Conservation (phyloP, 331 rosid genomes). For the Rosa hybrid region DNA sequence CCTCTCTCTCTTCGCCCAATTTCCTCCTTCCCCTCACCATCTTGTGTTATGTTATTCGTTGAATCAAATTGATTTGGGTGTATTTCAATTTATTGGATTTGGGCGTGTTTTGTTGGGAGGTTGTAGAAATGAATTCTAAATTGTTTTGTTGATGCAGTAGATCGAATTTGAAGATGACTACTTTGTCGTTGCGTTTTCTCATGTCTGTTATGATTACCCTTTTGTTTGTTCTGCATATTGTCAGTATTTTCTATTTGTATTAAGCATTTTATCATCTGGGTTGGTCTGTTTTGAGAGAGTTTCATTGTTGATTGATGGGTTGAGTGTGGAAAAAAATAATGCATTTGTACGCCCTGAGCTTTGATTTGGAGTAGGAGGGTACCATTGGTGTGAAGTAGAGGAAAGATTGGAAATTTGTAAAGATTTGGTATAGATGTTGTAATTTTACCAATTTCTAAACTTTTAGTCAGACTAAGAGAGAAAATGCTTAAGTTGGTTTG, state of each 20-base stretch:
- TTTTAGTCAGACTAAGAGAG: not conserved
- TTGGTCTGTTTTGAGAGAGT: not conserved
- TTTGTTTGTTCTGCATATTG: constrained; percentile 5
- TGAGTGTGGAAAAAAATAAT: not conserved
- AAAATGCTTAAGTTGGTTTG: not conserved
- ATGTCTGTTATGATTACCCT: not conserved
- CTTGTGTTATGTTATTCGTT: no score
- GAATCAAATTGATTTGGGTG: no score
- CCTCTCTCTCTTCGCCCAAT: no score
- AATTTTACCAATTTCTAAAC: not conserved
- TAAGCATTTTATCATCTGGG: constrained; percentile 1
- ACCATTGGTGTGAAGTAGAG: not conserved
- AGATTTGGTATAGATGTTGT: not conserved
- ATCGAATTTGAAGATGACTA: no score
- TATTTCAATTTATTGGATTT: no score
- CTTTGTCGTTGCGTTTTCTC: no score
- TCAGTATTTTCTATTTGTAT: not conserved
- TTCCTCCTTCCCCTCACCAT: no score
- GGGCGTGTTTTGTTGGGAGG: no score
- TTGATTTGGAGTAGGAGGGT: constrained; percentile 2
- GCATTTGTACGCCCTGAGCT: not conserved
- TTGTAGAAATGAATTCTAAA: no score
- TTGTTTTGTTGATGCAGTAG: no score
- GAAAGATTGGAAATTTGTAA: not conserved
- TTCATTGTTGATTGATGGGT: not conserved